phyloP scores from a whole-genome alignment of 345 rosid genomes.

The Sisymbrium altissimum region DNA sequence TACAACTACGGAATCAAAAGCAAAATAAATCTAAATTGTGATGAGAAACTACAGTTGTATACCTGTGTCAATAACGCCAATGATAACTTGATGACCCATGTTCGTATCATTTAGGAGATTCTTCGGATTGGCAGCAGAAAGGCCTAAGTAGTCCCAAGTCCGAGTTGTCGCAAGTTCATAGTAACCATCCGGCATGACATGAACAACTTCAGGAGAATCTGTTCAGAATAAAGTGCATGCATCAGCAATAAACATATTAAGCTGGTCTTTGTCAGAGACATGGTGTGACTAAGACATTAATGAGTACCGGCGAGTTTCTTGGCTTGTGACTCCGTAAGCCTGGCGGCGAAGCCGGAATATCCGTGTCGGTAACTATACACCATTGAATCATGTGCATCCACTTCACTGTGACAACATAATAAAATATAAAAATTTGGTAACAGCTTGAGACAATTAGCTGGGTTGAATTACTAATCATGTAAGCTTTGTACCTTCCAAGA shows the following conservation, averaged over 20 bases:
- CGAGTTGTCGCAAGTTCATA: conserved; percentile 40
- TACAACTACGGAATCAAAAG: background rate
- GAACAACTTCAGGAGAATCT: conserved; percentile 42
- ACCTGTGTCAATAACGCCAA: conserved; percentile 35
- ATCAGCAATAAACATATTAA: background rate
- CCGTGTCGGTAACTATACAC: conserved; percentile 42
- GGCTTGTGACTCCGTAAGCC: conserved; percentile 40
- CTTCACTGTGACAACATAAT: conserved; percentile 20
- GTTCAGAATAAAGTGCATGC: background rate
- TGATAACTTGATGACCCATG: conserved; percentile 29
- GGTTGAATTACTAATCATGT: no score
- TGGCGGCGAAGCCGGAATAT: conserved; percentile 53
- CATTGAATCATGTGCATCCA: conserved; percentile 41
- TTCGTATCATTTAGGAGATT: conserved; percentile 20
- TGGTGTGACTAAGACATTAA: no score
- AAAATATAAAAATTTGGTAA: no score
- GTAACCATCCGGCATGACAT: conserved; percentile 32
- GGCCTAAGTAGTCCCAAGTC: conserved; percentile 44
- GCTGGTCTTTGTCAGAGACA: no score
- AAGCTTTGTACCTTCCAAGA: conserved; percentile 20
- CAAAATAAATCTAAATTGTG: background rate
- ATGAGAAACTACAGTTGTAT: background rate
- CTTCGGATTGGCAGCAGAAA: conserved; percentile 21
- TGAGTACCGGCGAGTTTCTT: conserved; percentile 33
- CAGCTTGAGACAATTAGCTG: no score